Base-by-base conservation (phyloP, 2,329 filamentous ascomycete genomes). In the Paraconiothyrium sp. region DNA sequence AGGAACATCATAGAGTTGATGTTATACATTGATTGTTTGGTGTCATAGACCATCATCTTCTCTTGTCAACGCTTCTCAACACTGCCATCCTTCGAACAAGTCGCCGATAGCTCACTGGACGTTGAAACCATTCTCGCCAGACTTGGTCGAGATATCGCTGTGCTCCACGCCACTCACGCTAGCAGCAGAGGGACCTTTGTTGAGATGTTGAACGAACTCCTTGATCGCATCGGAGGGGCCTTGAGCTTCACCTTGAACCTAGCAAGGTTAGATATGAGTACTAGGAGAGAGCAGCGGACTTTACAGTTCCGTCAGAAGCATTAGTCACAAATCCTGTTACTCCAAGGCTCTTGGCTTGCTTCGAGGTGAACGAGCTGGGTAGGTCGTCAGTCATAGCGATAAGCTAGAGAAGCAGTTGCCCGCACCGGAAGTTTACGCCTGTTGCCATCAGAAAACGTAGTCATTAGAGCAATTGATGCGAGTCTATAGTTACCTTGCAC, bases 171-270 rank as follows among this genome's bases (percentile, higher is more conserved):
- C 89, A 41, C 88, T 88, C 0, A 98, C 94, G 27, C 86, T 86
- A 1, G 94, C 89, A 58, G 87, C 84, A 1, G 84, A 81, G 0
- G 94, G 94, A 0, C 94, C 94, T 56, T 88, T 85, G 71, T 93
- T 86, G 50, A 97, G 81, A 64, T 92, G 89, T 68, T 90, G 87
- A 39, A 97, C 80, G 67, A 97, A 90, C 58, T 88, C 86, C 56
- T 88, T 79, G 30, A 98, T 76, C 2, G 85, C 79, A 0, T 88
- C 84, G 1, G 89, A 84, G 1, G 86, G 83, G 34, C 93, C 94
- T 76, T 98, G 94, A 5, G 90, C 93, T 80, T 97, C 94, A 30
- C 94, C 94, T 73, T 92, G 88, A 50, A 98, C 94, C 92, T 97
- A 67, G 4, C 11, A 32, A 35, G 24, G 37, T 73, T 39, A 75